Evolutionary conservation across 2,329 filamentous ascomycete genomes (phyloP), one percentile per base, ranked within the genome.

Genomic region (Cladophialophora carrionii): DNA sequence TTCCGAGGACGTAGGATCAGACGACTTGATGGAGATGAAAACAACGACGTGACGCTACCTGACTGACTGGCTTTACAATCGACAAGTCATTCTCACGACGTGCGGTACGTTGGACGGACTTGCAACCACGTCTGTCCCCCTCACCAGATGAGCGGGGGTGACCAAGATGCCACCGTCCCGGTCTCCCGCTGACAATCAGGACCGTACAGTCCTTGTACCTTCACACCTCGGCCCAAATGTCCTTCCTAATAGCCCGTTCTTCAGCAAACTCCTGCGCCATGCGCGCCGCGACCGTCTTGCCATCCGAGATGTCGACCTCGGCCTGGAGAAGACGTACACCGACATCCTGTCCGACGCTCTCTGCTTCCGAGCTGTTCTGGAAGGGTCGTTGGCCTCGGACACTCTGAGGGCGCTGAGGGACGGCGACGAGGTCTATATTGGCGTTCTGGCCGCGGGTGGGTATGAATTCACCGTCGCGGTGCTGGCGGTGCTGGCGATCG

Each of bases 401-500:
- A 8, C 6, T 10, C 14, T 51, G 14, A 51, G 8, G 12, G 22
- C 48, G 48, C 48, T 51, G 9, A 29, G 14, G 24, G n/a, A 37
- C 24, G n/a, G 49, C 22, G 24, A 41, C 9, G 48, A 37, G 57
- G 70, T 17, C 51, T 61, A 53, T 14, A 46, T 61, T 24, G 58
- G 48, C 9, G 49, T 61, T 1, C 49, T 61, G 7, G 58, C 75
- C 8, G 74, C 78, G 3, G 79, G 80, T 5, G 77, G 81, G 4
- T 82, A 82, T 67, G 80, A 82, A 62, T 83, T 78, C 68, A 75
- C 78, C 2, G 79, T 82, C 10, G 80, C 77, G 2, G 79, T 82
- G 65, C 73, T 82, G 32, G 77, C 80, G 6, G 75, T 81, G 8
- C 72, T 81, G 37, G 80, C 81, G 7, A 65, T 81, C 1, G 80